Conservation (phyloP, 1,284 basidiomycete species). For the Phylloporus sp. region DNA sequence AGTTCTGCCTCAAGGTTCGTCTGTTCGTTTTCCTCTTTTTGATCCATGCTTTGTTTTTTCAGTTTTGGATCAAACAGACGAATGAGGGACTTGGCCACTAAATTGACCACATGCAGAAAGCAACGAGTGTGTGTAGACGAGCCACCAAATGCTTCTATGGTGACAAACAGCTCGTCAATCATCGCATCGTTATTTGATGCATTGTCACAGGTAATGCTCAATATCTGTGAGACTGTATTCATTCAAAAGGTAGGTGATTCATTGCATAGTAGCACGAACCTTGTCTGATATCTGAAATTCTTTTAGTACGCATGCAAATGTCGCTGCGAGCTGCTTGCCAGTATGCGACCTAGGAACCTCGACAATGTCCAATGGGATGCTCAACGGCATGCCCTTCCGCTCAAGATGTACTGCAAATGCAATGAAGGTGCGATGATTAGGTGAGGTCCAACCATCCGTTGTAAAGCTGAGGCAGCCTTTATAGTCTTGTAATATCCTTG, state of each 20-base stretch:
- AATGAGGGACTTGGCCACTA: neutral
- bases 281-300: neutral
- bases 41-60: too few relatives aligned
- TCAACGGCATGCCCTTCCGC: neutral
- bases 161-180: neutral
- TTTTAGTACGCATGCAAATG: neutral
- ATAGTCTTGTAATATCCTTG: neutral
- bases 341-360: neutral
- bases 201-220: neutral
- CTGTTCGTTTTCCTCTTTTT: too few relatives aligned
- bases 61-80: neutral
- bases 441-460: neutral
- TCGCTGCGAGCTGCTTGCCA: neutral
- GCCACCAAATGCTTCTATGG: too few relatives aligned
- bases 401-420: neutral
- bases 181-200: neutral
- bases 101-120: neutral
- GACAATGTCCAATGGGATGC: neutral
- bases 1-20: neutral
- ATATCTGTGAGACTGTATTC: too few relatives aligned
- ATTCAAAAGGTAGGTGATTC: too few relatives aligned
- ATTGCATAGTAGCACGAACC: too few relatives aligned
- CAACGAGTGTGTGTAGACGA: neutral
- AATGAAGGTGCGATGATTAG: neutral
- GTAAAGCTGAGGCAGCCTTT: neutral